Conservation (phyloP, 768 basidiomycete genomes). For the Calocera cornea region DNA sequence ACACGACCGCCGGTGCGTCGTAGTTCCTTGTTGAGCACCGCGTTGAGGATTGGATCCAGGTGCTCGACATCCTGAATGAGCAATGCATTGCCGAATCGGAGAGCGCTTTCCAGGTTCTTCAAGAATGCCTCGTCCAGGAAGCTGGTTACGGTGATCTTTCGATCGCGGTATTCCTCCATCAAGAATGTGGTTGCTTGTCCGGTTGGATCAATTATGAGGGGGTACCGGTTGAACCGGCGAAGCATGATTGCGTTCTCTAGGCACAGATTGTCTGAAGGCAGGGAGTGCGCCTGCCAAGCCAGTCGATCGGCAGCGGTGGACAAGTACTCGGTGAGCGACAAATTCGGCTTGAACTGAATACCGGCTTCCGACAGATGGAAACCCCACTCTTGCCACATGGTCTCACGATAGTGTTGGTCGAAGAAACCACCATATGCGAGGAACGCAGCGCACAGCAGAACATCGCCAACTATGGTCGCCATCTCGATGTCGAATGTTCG, state of each 20-base stretch:
- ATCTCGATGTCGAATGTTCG: slow-evolving; percentile 94
- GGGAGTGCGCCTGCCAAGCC: slow-evolving; percentile 85
- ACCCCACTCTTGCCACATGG: slow-evolving; percentile 94
- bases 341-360: slow-evolving; percentile 82
- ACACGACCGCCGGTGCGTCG: slow-evolving; percentile 93
- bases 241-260: slow-evolving; percentile 99
- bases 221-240: slow-evolving; percentile 93
- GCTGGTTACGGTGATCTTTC: slow-evolving; percentile 95
- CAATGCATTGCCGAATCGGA: slow-evolving; percentile 94
- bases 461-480: slow-evolving; percentile 97
- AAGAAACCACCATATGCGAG: slow-evolving; percentile 96
- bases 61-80: slow-evolving; percentile 97
- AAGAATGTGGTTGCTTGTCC: slow-evolving; percentile 93
- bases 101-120: slow-evolving; percentile 94
- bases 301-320: slow-evolving; percentile 94
- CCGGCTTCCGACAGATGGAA: slow-evolving; percentile 76
- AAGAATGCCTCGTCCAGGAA: slow-evolving; percentile 98
- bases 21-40: slow-evolving; percentile 93
- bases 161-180: slow-evolving; percentile 84
- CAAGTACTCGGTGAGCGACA: slow-evolving; percentile 87
- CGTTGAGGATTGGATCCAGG: slow-evolving; percentile 92
- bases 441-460: slow-evolving; percentile 89
- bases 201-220: slow-evolving; percentile 93
- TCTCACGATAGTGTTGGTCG: slow-evolving; percentile 93
- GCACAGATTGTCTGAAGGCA: slow-evolving; percentile 92